phyloP scores from a whole-genome alignment of 208 protist species.

The Trypanosoma mega region DNA sequence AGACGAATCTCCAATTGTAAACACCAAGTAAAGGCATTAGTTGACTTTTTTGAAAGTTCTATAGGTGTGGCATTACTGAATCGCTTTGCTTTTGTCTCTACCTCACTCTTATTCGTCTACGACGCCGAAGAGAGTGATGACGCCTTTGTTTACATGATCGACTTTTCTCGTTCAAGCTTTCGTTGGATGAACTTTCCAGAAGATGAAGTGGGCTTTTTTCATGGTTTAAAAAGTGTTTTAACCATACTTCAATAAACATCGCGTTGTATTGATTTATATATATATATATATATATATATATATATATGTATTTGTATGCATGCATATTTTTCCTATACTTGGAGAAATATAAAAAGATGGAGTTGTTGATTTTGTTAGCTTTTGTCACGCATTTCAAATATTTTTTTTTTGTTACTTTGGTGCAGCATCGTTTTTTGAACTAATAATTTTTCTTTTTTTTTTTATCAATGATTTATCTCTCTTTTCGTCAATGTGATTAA shows the following conservation, averaged over 20 bases:
- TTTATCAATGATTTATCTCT: too few relatives aligned
- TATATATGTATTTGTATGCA: too few relatives aligned
- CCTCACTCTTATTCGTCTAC: conserved; percentile 68
- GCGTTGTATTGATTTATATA: not conserved
- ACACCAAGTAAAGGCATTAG: conserved; percentile 26
- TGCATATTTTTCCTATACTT: too few relatives aligned
- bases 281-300: too few relatives aligned
- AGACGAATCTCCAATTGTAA: conserved; percentile 17
- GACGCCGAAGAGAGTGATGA: conserved; percentile 32
- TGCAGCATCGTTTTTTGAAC: too few relatives aligned
- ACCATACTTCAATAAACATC: conserved; percentile 4
- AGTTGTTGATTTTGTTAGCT: too few relatives aligned
- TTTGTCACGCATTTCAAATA: too few relatives aligned
- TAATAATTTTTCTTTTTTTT: too few relatives aligned
- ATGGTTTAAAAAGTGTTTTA: conserved; percentile 40
- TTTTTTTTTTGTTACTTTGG: too few relatives aligned
- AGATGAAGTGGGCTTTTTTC: conserved; percentile 52
- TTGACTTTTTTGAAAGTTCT: conserved; percentile 55
- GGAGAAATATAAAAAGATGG: too few relatives aligned
- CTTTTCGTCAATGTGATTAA: too few relatives aligned
- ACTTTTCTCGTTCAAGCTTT: conserved; percentile 59
- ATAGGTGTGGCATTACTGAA: conserved; percentile 46
- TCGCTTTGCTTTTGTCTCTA: conserved; percentile 72
- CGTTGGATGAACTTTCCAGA: conserved; percentile 70
- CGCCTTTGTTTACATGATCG: conserved; percentile 53